Base-by-base conservation (phyloP, 2,329 filamentous ascomycete species). In the Diaporthe citrichinensis region DNA sequence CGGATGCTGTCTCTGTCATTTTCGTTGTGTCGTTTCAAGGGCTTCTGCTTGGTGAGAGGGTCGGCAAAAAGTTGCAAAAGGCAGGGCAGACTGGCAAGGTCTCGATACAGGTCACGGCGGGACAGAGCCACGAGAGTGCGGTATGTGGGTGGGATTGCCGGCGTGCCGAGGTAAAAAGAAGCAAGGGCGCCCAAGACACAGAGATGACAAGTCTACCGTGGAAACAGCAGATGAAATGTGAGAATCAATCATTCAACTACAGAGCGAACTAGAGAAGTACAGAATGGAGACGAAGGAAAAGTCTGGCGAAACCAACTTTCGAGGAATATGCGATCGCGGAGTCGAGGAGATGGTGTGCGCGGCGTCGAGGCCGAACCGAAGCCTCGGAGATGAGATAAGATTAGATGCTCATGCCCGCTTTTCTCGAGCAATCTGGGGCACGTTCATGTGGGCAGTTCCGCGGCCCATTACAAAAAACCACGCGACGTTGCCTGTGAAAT, bases 1-100 rank as follows among this genome's bases (percentile, higher is more conserved):
- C 53, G 34, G 75, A 75, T n/a, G 73, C 25, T 61, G 75, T 53
- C n/a, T 61, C 69, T 51, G 75, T 71, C 75, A 76, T 76, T 3
- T 59, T 75, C 31, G 23, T 61, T 55, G 14, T 72, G 1, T 15
- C 10, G n/a, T n/a, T n/a, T n/a, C n/a, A n/a, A n/a, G n/a, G n/a
- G n/a, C n/a, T n/a, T n/a, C n/a, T n/a, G n/a, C n/a, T n/a, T n/a
- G n/a, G n/a, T n/a, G n/a, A n/a, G n/a, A n/a, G n/a, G n/a, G n/a
- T n/a, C n/a, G n/a, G n/a, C n/a, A n/a, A 20, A 41, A 7, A 10
- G 8, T 41, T 55, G 34, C 6, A 15, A 41, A 23, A 23, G 15
- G 34, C 28, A 14, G 34, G 23, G 14, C 2, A 41, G 46, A 36
- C 31, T 69, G 49, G 46, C n/a, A 15, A 14, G 4, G 49, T 69